Evolutionary conservation across 257 asterid species (phyloP).

Genomic region (Plantago elongata): DNA sequence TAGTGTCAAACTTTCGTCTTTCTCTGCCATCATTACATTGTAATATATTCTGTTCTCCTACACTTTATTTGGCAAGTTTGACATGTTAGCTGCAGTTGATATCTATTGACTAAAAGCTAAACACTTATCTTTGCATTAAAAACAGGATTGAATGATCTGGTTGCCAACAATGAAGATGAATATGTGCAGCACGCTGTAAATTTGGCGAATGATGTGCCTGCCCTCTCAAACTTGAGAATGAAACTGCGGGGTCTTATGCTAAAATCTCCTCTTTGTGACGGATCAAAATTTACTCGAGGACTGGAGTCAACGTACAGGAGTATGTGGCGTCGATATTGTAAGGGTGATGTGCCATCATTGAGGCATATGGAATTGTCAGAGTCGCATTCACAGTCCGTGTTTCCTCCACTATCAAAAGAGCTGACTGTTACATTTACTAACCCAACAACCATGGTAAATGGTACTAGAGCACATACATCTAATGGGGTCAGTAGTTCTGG

Average conservation of each 20-base stretch:
- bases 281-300: slow-evolving; percentile 55
- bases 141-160: slow-evolving; percentile 70
- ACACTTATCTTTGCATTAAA: slow-evolving; percentile 13
- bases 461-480: slow-evolving; percentile 31
- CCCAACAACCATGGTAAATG: slow-evolving; percentile 18
- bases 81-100: too few species aligned
- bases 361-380: slow-evolving; percentile 42
- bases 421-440: slow-evolving; percentile 25
- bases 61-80: too few species aligned
- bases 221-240: slow-evolving; percentile 74
- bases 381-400: slow-evolving; percentile 33
- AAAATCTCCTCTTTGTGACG: slow-evolving; percentile 84
- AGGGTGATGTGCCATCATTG: slow-evolving; percentile 77
- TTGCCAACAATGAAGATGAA: slow-evolving; percentile 78
- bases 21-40: too few species aligned
- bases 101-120: slow-evolving; percentile 2
- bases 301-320: slow-evolving; percentile 65
- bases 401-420: slow-evolving; percentile 30
- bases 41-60: too few species aligned
- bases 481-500: slow-evolving; percentile 49
- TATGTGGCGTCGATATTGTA: slow-evolving; percentile 85
- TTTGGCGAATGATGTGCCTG: slow-evolving; percentile 62
- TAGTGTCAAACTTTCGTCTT: too few species aligned
- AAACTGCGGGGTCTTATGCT: slow-evolving; percentile 75
- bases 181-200: slow-evolving; percentile 66